phyloP scores from a whole-genome alignment of 768 basidiomycete genomes.

The Phylloporus sp. region DNA sequence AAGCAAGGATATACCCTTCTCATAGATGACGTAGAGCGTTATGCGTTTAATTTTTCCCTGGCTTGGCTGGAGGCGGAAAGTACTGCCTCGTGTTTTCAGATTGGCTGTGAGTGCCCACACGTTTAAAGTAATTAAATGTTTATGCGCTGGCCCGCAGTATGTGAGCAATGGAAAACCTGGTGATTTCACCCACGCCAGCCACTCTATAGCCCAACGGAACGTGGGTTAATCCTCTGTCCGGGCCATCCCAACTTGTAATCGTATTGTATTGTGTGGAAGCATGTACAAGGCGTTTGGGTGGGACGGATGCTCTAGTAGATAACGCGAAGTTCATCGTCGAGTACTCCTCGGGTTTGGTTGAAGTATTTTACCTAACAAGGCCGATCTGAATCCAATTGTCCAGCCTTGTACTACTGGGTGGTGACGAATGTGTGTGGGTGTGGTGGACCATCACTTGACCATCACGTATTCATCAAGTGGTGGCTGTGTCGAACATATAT shows the following conservation, averaged over 20 bases:
- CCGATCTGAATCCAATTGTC: neutral
- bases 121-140: slow-evolving; percentile 1
- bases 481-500: slow-evolving; percentile 20
- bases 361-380: neutral
- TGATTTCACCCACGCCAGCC: slow-evolving; percentile 79
- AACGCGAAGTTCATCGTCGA: no score
- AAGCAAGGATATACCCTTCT: slow-evolving; percentile 60
- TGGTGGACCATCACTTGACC: neutral
- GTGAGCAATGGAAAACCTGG: slow-evolving; percentile 46
- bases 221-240: slow-evolving; percentile 70
- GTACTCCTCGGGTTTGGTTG: neutral
- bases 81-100: slow-evolving; percentile 73
- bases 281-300: neutral
- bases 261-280: neutral
- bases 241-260: slow-evolving; percentile 44
- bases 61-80: slow-evolving; percentile 52
- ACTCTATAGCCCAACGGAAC: slow-evolving; percentile 77
- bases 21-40: slow-evolving; percentile 84
- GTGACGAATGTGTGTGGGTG: neutral
- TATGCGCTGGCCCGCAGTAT: slow-evolving; percentile 37
- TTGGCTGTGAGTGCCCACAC: slow-evolving; percentile 55
- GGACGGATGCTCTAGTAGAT: neutral
- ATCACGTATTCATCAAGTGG: no score
- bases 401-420: no score
- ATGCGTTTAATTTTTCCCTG: slow-evolving; percentile 71